These are phyloP conservation scores for Coemansia sp. DNA, from an alignment of 192 early-diverging fungal species.

Conservation along the genomic window DNA sequence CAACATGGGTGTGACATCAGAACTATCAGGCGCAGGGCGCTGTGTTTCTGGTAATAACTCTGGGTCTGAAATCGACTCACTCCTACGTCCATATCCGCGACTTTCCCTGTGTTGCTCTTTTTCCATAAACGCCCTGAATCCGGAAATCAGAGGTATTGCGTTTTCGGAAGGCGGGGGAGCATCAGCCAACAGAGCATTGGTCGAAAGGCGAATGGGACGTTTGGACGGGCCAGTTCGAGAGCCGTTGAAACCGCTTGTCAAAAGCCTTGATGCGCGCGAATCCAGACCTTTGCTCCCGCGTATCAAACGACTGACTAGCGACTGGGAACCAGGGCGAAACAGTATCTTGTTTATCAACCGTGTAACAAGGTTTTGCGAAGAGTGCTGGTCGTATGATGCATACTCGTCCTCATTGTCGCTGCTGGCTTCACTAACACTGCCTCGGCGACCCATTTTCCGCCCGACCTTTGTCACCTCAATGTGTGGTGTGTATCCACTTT, in stretches of 20 bases:
- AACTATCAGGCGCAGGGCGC: neutral
- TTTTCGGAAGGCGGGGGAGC: constrained; percentile 23
- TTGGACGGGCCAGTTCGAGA: neutral
- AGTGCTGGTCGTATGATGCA: constrained; percentile 1
- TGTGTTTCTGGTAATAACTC: neutral
- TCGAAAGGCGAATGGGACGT: neutral
- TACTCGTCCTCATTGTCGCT: constrained; percentile 5
- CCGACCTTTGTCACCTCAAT: neutral
- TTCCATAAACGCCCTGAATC: constrained; percentile 31
- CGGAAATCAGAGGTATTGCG: constrained; percentile 19
- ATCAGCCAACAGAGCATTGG: constrained; percentile 13
- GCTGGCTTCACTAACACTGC: neutral
- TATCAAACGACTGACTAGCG: constrained; percentile 22
- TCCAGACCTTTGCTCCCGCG: constrained; percentile 11
- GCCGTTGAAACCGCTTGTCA: neutral
- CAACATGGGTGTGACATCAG: neutral
- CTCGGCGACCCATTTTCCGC: neutral
- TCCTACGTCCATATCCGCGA: neutral
- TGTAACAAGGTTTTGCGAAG: constrained; percentile 30
- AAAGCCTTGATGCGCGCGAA: constrained; percentile 1
- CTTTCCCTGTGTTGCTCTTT: constrained; percentile 5
- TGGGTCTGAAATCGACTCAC: neutral
- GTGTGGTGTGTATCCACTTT: no score
- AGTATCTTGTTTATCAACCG: constrained; percentile 36
- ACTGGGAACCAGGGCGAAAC: constrained; percentile 24